Conservation (phyloP, 192 early-diverging fungal species). For the Phlyctochytrium planicorne region DNA sequence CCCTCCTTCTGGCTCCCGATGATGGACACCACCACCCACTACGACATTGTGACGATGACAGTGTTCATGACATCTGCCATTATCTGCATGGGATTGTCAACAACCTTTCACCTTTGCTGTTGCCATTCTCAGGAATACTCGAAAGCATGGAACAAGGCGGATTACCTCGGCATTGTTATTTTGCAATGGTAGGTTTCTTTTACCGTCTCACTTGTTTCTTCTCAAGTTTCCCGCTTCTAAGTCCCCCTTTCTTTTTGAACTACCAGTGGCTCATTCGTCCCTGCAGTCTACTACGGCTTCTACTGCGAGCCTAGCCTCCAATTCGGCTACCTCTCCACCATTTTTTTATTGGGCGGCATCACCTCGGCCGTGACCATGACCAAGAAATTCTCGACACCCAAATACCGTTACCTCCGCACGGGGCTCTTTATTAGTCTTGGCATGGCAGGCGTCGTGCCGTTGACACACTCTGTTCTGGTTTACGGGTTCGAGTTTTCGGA, state of each 20-base stretch:
- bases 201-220: no score
- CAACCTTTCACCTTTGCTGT: constrained; percentile 74
- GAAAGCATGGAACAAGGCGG: constrained; percentile 81
- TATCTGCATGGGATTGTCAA: constrained; percentile 75
- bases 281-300: constrained; percentile 55
- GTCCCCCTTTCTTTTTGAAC: background rate
- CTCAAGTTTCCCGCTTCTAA: background rate
- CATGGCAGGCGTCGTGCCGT: constrained; percentile 70
- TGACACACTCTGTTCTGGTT: constrained; percentile 52
- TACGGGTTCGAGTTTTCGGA: constrained; percentile 27
- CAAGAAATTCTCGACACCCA: constrained; percentile 68
- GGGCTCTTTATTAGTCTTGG: constrained; percentile 80
- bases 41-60: constrained; percentile 69
- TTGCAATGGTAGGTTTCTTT: constrained; percentile 7
- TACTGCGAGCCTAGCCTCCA: constrained; percentile 59
- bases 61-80: constrained; percentile 75
- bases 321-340: constrained; percentile 58
- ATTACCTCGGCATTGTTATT: constrained; percentile 82
- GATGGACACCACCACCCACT: background rate
- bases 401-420: constrained; percentile 78
- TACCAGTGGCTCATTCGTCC: constrained; percentile 39
- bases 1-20: background rate
- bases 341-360: constrained; percentile 60
- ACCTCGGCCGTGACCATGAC: constrained; percentile 61
- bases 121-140: constrained; percentile 80